phyloP scores from a whole-genome alignment of 2,329 filamentous ascomycete species.

The Microcyclosporella mali region DNA sequence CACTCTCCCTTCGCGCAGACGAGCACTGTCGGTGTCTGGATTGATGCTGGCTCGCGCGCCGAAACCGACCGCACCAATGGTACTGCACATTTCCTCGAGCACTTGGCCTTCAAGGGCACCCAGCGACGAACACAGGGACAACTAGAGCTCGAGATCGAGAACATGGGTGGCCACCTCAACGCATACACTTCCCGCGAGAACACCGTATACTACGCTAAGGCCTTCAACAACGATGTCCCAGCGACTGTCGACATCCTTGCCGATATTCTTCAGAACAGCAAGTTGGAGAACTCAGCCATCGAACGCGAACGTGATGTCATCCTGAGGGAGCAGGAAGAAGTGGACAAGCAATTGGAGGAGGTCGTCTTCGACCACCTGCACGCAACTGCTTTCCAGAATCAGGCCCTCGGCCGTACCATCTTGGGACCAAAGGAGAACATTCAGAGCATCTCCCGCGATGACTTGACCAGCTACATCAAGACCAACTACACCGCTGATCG shows the following conservation, averaged over 20 bases:
- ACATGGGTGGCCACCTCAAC: constrained; percentile 98
- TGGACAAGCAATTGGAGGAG: constrained; percentile 99
- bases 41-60: constrained; percentile 95
- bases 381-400: constrained; percentile 93
- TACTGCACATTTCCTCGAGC: constrained; percentile 98
- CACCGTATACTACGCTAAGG: constrained; percentile 99
- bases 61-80: constrained; percentile 98
- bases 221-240: constrained; percentile 95
- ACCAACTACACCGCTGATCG: constrained; percentile 99
- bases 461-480: constrained; percentile 95
- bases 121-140: constrained; percentile 92
- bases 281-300: constrained; percentile 86
- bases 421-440: constrained; percentile 98
- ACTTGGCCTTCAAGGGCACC: constrained; percentile 99
- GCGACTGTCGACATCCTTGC: constrained; percentile 96
- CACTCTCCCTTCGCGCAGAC: constrained; percentile 98
- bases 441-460: constrained; percentile 83
- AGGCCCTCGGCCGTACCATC: constrained; percentile 95
- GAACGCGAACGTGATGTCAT: constrained; percentile 99
- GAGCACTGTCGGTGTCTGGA: constrained; percentile 97
- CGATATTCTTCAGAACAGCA: constrained; percentile 99
- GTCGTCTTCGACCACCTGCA: constrained; percentile 99
- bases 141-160: constrained; percentile 98
- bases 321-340: constrained; percentile 96
- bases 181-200: constrained; percentile 99